Evolutionary conservation across 208 protist genomes (phyloP).

Genomic region (Leishmania tarentolae): DNA sequence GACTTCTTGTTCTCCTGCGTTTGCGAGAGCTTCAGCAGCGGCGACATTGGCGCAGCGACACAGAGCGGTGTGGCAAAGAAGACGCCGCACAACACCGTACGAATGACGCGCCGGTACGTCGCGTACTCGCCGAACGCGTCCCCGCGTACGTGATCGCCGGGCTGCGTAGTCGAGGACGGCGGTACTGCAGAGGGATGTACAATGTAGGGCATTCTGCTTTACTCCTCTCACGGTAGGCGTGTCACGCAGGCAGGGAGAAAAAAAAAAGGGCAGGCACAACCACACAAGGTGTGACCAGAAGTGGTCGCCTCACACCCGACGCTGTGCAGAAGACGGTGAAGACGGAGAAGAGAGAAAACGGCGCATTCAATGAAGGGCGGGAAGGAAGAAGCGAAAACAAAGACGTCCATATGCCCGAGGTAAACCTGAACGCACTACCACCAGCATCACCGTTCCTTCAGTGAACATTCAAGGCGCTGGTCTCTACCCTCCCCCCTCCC

Average conservation of each 20-base stretch:
- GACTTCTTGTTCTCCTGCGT: slow-evolving; percentile 64
- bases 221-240: not conserved
- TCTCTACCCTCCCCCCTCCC: not conserved
- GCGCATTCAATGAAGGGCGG: not conserved
- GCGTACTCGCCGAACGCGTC: slow-evolving; percentile 35
- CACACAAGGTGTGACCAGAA: not conserved
- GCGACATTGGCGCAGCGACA: slow-evolving; percentile 49
- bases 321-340: not conserved
- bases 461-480: not conserved
- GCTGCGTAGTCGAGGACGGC: no score
- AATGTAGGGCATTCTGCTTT: slow-evolving; percentile 20
- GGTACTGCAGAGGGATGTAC: slow-evolving; percentile 7
- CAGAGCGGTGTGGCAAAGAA: slow-evolving; percentile 55
- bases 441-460: not conserved
- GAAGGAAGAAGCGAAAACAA: not conserved
- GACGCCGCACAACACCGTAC: slow-evolving; percentile 47
- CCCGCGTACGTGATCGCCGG: not conserved
- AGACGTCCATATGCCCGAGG: not conserved
- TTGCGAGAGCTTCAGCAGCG: slow-evolving; percentile 59
- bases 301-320: not conserved
- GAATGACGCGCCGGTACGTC: slow-evolving; percentile 37
- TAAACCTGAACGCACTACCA: not conserved
- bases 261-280: not conserved
- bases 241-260: not conserved
- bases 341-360: not conserved